Evolutionary conservation across 768 basidiomycete species (phyloP).

Genomic region (Russula sp.): DNA sequence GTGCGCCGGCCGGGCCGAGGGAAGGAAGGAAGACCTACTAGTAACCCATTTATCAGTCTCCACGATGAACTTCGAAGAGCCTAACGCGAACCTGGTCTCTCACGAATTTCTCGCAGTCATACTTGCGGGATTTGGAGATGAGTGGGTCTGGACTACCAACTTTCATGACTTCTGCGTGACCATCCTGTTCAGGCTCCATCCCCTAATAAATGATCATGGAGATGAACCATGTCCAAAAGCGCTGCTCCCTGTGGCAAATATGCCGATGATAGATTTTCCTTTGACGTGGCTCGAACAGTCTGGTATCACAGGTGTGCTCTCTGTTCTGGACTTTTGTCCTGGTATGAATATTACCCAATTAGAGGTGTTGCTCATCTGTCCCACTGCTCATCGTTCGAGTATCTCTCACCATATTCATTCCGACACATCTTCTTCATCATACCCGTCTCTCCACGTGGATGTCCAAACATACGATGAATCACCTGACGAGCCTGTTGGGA

Average conservation of each 20-base stretch:
- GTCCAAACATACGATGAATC: slow-evolving; percentile 79
- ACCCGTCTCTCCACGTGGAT: slow-evolving; percentile 67
- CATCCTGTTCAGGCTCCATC: slow-evolving; percentile 52
- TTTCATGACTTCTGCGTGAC: slow-evolving; percentile 1
- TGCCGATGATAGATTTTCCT: slow-evolving; percentile 79
- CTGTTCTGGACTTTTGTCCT: slow-evolving; percentile 23
- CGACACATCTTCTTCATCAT: slow-evolving; percentile 55
- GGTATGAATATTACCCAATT: slow-evolving; percentile 11
- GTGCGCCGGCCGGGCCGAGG: not conserved
- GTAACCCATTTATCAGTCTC: slow-evolving; percentile 9
- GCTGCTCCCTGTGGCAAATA: slow-evolving; percentile 82
- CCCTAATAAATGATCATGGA: slow-evolving; percentile 70
- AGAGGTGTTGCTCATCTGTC: slow-evolving; percentile 90
- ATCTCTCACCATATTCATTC: slow-evolving; percentile 87
- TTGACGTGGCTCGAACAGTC: slow-evolving; percentile 86
- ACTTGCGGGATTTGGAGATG: slow-evolving; percentile 89
- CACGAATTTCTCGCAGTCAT: slow-evolving; percentile 87
- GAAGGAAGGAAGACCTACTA: slow-evolving; percentile 7
- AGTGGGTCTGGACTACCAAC: slow-evolving; percentile 48
- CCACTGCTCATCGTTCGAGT: slow-evolving; percentile 65
- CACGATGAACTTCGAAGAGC: slow-evolving; percentile 56
- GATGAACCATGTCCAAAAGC: slow-evolving; percentile 85
- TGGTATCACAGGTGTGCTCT: slow-evolving; percentile 67
- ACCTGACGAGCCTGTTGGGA: slow-evolving; percentile 61
- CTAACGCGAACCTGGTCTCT: slow-evolving; percentile 49